These are phyloP conservation scores for Candida tetrigidarum DNA, from an alignment of 1,139 yeast genomes.

Conservation along the genomic window DNA sequence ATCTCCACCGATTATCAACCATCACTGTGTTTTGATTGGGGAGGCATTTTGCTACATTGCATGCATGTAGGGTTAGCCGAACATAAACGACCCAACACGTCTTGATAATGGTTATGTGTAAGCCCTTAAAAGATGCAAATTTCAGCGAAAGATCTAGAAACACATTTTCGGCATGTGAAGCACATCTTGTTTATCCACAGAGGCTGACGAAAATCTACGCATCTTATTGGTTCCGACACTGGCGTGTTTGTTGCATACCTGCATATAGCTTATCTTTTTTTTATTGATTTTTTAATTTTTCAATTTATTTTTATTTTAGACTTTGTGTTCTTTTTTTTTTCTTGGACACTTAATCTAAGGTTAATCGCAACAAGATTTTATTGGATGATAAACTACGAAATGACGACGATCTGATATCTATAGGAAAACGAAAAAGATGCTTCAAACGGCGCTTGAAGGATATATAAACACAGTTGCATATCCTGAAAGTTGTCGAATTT, in stretches of 20 bases:
- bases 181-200: no score
- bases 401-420: not conserved
- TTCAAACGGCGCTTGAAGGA: not conserved
- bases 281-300: not conserved
- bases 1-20: no score
- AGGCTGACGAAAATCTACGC: no score
- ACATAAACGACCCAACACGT: not conserved
- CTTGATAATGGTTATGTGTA: no score
- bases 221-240: not conserved
- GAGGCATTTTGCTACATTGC: no score
- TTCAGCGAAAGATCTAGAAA: no score
- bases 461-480: not conserved
- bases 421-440: not conserved
- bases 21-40: no score
- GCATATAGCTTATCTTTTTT: constrained; percentile 19
- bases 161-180: no score
- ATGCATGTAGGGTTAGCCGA: no score
- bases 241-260: constrained; percentile 9
- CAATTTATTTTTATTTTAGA: not conserved
- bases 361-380: not conserved
- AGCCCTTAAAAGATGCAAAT: no score
- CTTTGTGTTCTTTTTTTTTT: not conserved
- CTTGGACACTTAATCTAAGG: constrained; percentile 6
- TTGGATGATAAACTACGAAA: not conserved
- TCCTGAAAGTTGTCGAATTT: not conserved